Base-by-base conservation (phyloP, 225 moss, liverwort and hornwort genomes). In the Takakia lepidozioides region DNA sequence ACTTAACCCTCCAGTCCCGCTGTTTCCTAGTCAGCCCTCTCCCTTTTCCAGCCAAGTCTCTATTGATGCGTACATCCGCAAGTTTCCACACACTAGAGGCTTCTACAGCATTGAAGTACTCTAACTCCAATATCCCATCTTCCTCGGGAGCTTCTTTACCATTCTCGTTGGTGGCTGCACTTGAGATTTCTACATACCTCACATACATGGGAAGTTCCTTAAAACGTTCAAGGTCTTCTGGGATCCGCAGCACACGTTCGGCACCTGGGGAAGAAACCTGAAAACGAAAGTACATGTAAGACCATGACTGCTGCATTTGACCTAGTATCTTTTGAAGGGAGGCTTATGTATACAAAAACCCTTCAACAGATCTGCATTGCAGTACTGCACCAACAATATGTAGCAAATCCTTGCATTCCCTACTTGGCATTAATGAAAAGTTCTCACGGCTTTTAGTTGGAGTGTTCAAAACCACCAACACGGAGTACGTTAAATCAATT, bases 201-300 rank as follows among this genome's bases (percentile, higher is more conserved):
- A 95, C 86, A 58, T 87, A 95, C 93, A 95, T 95, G 8, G 93
- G 93, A 40, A 84, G 74, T 46, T 87, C 81, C 69, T 87, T 86
- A 64, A 95, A 95, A 34, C 86, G 84, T 48, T 82, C 72, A 45
- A 95, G 67, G 57, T 90, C 93, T 52, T 80, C 58, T 21, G 86
- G 90, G 35, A 95, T 68, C 36, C 74, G 76, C 39, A 90, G 70
- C 27, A 90, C 81, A 7, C 90, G 93, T 73, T 95, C 86, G n/a
- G 86, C 93, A 56, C 93, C 90, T 28, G 93, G 90, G 26, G 90
- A 90, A 35, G 93, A 95, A 24, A 87, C 93, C 93, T 93, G 57
- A 5, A 16, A n/a, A n/a, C n/a, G n/a, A n/a, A n/a, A n/a, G n/a
- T n/a, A n/a, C n/a, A n/a, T n/a, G n/a, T n/a, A n/a, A n/a, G n/a